Base-by-base conservation (phyloP, 495 filamentous ascomycete species). In the Penicillium ochrochloron region DNA sequence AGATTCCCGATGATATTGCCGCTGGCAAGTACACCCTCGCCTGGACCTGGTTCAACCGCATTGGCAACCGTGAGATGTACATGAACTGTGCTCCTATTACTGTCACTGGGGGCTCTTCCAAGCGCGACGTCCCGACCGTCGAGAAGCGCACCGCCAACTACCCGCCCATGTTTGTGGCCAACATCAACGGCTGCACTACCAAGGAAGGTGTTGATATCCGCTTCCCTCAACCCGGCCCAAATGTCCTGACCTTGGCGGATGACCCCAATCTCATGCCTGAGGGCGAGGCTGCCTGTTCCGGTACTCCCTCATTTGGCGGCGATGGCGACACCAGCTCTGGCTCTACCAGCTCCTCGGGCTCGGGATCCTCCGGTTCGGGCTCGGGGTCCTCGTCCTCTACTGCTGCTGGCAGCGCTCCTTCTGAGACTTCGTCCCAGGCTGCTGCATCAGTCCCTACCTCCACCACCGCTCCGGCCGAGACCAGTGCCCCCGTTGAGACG, bases 1-100 rank as follows among this genome's bases (percentile, higher is more conserved):
- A 70, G 4, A 81, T 86, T 27, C 84, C 84, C 15, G 72, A 74
- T 0, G 75, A 69, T 19, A 72, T 82, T 52, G 65, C 68, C 4
- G 56, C 73, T 12, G 84, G 83, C 29, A 76, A 85, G 57, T 92
- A 88, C 54, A 90, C 87, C 9, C 80, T 97, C 54, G 91, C 91
- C 53, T 97, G 91, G 86, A 91, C 92, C 25, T 97, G 94, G 94
- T 88, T 94, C 82, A 97, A 97, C 84, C 87, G 86, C 57, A 77
- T 93, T 63, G 92, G 92, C 50, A 91, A 92, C 79, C 87, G 92
- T 42, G 94, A 97, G 74, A 92, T 96, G 85, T 97, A 97, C 82
- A 96, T 96, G 93, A 92, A 94, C 83, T 97, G 94, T 62, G 90
- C 89, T 7, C 85, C 89, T 1, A 80, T 94, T 61, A 85, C 82